Evolutionary conservation across 441 rosid genomes (phyloP).

Genomic region (Corymbia calophylla): DNA sequence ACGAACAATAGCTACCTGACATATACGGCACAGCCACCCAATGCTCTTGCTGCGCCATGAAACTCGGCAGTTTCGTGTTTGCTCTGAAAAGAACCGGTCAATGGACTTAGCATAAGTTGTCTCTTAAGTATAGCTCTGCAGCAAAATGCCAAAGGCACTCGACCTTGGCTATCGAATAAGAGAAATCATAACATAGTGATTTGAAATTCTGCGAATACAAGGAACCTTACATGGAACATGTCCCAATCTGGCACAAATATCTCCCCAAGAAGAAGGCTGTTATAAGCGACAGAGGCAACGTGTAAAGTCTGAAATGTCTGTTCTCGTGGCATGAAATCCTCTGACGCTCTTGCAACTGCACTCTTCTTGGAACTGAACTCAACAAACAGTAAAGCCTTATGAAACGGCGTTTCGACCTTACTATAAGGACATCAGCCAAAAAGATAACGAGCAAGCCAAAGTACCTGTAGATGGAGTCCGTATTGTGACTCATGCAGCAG

Average conservation of each 20-base stretch:
- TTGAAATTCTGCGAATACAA: neutral
- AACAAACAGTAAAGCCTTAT: neutral
- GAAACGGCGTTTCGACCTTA: neutral
- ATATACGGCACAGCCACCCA: constrained; percentile 68
- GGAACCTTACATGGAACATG: constrained; percentile 57
- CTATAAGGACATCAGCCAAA: neutral
- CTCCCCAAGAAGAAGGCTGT: constrained; percentile 63
- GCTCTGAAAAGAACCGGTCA: constrained; percentile 30
- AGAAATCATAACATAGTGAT: neutral
- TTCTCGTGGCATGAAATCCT: constrained; percentile 71
- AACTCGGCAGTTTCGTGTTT: constrained; percentile 54
- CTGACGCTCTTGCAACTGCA: constrained; percentile 62
- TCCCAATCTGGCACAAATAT: constrained; percentile 76
- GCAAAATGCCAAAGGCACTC: neutral
- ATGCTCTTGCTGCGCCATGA: constrained; percentile 62
- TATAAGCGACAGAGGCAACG: constrained; percentile 59
- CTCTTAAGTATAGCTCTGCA: neutral
- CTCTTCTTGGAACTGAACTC: constrained; percentile 41
- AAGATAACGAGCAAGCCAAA: neutral
- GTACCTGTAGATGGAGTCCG: constrained; percentile 65
- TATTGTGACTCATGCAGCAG: constrained; percentile 67
- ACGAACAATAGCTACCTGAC: constrained; percentile 35
- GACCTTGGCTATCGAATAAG: neutral
- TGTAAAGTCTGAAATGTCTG: constrained; percentile 59
- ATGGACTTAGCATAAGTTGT: neutral